phyloP scores from a whole-genome alignment of 768 basidiomycete genomes.

The Mycena vulgaris region DNA sequence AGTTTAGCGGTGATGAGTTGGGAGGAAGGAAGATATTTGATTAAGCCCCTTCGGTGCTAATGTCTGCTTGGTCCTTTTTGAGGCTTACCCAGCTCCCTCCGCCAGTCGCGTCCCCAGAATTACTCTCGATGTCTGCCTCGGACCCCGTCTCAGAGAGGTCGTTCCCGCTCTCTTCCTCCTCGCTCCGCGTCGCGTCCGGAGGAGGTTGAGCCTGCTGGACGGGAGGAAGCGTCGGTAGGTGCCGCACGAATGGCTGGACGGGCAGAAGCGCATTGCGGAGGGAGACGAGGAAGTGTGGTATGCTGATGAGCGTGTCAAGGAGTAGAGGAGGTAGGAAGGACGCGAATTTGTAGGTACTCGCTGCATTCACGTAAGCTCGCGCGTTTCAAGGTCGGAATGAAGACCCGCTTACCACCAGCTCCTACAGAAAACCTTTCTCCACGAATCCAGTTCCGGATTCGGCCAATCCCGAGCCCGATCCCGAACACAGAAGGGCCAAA shows the following conservation, averaged over 20 bases:
- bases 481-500: conserved; percentile 60
- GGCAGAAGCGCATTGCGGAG: conserved; percentile 75
- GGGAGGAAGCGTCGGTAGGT: conserved; percentile 50
- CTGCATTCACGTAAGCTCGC: conserved; percentile 54
- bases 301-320: conserved; percentile 74
- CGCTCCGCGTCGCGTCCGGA: conserved; percentile 21
- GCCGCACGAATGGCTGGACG: conserved; percentile 59
- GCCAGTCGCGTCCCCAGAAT: conserved; percentile 67
- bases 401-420: conserved; percentile 75
- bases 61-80: conserved; percentile 42
- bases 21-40: background rate
- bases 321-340: conserved; percentile 78
- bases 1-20: background rate
- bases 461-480: conserved; percentile 63
- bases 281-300: conserved; percentile 77
- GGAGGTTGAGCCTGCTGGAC: conserved; percentile 39
- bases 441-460: conserved; percentile 68
- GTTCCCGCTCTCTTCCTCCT: conserved; percentile 33
- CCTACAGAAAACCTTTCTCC: conserved; percentile 83
- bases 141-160: conserved; percentile 64
- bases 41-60: background rate
- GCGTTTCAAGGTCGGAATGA: conserved; percentile 15
- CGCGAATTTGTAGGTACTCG: conserved; percentile 77
- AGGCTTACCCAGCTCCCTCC: conserved; percentile 82
- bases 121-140: conserved; percentile 81